Conservation (phyloP, 2,329 filamentous ascomycete species). For the Coniochaeta pulveracea region DNA sequence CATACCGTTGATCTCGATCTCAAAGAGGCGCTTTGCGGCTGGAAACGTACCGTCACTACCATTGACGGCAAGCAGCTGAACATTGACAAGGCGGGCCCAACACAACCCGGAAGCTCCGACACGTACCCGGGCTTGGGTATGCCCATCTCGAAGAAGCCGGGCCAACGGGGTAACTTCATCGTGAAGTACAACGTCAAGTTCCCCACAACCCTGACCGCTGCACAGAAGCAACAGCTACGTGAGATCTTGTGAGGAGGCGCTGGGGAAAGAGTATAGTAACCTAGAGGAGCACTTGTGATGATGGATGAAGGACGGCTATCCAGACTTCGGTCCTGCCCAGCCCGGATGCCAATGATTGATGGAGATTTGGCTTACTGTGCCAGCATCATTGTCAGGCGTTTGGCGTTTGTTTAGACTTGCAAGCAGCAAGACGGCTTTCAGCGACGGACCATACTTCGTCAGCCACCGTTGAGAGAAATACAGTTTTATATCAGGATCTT, state of each 20-base stretch:
- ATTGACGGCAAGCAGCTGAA: slow-evolving; percentile 83
- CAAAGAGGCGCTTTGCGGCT: slow-evolving; percentile 90
- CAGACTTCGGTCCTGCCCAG: too few species aligned
- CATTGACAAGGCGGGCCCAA: slow-evolving; percentile 73
- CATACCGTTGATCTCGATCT: slow-evolving; percentile 71
- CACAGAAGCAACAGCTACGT: slow-evolving; percentile 71
- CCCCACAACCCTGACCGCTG: slow-evolving; percentile 61
- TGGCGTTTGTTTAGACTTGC: too few species aligned
- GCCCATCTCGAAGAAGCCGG: slow-evolving; percentile 85
- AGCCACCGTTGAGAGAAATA: too few species aligned
- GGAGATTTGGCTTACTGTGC: too few species aligned
- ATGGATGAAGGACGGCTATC: too few species aligned
- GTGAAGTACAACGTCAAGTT: slow-evolving; percentile 90
- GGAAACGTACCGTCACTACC: slow-evolving; percentile 82
- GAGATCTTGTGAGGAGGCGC: slow-evolving; percentile 54
- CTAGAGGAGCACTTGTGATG: too few species aligned
- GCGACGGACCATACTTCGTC: too few species aligned
- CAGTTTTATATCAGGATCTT: too few species aligned
- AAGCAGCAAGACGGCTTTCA: too few species aligned
- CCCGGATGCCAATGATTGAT: too few species aligned
- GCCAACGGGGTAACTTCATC: slow-evolving; percentile 75
- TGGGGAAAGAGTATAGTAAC: neutral
- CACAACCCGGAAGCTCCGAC: slow-evolving; percentile 72
- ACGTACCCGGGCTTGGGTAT: slow-evolving; percentile 80
- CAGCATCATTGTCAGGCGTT: too few species aligned